These are phyloP conservation scores for Aspergillus pseudonomiae DNA, from an alignment of 2,329 filamentous ascomycete genomes.

Conservation along the genomic window DNA sequence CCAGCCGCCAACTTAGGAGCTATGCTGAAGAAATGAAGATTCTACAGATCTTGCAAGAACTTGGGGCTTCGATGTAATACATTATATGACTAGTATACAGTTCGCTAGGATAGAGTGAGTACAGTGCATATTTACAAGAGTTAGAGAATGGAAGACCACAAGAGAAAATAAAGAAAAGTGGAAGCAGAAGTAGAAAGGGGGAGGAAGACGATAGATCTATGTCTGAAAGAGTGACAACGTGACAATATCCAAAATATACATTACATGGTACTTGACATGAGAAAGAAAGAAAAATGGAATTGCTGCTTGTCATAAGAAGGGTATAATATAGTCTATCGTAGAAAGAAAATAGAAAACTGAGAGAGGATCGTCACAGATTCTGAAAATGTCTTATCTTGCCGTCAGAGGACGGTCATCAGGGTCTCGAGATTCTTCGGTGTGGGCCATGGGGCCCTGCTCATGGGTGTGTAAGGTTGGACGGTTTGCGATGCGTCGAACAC, in stretches of 20 bases:
- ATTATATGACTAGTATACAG: not conserved
- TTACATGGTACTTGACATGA: not conserved
- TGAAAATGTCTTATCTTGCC: not conserved
- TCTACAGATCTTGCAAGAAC: no score
- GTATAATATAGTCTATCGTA: not conserved
- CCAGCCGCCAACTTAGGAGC: no score
- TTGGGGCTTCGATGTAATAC: not conserved
- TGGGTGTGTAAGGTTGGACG: not conserved
- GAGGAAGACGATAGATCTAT: not conserved
- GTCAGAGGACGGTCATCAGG: not conserved
- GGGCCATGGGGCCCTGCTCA: no score
- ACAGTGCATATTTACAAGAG: not conserved
- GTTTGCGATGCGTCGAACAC: not conserved
- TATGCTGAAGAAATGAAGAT: no score
- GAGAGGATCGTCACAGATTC: not conserved
- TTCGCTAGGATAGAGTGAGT: not conserved
- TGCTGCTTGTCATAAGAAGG: not conserved
- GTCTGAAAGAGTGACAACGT: not conserved
- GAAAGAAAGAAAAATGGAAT: not conserved
- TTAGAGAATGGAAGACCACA: not conserved
- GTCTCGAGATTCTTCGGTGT: not conserved
- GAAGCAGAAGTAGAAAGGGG: not conserved
- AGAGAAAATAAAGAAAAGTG: not conserved
- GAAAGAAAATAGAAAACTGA: not conserved
- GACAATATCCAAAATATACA: not conserved